Base-by-base conservation (phyloP, 1,139 yeast species). In the Spencermartinsiella ligniputridi region DNA sequence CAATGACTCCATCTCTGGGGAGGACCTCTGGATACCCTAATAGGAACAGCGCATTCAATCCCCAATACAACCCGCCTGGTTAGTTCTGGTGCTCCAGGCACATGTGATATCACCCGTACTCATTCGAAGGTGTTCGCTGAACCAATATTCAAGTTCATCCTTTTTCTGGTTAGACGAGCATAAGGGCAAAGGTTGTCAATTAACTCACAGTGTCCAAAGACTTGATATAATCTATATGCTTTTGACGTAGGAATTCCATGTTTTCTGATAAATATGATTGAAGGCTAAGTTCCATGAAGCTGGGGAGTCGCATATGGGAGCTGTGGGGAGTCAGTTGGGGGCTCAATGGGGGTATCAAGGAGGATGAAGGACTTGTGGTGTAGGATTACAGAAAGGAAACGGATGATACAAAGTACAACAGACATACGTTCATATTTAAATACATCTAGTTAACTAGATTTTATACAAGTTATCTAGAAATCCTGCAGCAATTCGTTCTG, bases 11-110 rank as follows among this genome's bases (percentile, higher is more conserved):
- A 0, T 71, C 66, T 45, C 72, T 68, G 11, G 82, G 75, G 42
- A 92, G 75, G 1, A 79, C 74, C n/a, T 75, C 74, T 19, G 72
- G 67, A 1, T 81, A 69, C 35, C 75, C 73, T 68, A 90, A 62
- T 6, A 84, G 66, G 41, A 78, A 76, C 33, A 90, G 67, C 0
- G 97, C 88, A 13, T 85, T 82, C 4, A 88, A 70, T 0, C 97
- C 98, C 99, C 99, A 92, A 62, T 94, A 92, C 1, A 94, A 72
- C 3, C 98, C 98, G 58, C 86, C 62, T 58, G 30, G 32, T 27
- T 27, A 27, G 32, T 27, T 6, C 32, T n/a, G 15, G 15, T 9
- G 5, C n/a, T 27, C 15, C 4, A 9, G 8, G 13, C 5, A n/a
- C 32, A 11, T 44, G 33, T 48, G 49, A n/a, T 30, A 8, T 3